Evolutionary conservation across 2,329 filamentous ascomycete genomes (phyloP), one percentile per base, ranked within the genome.

Genomic region (Hymenoscyphus occultus): DNA sequence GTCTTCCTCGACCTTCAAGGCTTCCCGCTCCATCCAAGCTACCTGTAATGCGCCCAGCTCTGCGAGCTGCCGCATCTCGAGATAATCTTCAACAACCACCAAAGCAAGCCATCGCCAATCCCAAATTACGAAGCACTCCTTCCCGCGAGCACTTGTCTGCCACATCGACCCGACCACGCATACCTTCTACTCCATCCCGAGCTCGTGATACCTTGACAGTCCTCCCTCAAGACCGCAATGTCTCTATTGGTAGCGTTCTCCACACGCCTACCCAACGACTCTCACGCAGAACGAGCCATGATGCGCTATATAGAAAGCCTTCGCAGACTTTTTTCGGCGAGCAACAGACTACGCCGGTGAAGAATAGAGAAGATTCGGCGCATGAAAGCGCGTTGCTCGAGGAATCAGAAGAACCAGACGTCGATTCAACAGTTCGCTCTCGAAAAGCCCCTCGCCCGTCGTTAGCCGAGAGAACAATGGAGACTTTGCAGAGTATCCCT

Each of bases 391-490:
- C 48, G n/a, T 54, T 63, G 16, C 28, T 66, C 16, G 66, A 69
- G 39, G 69, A 70, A 22, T 28, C 61, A 22, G 61, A 67, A 19
- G 64, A 60, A 45, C 39, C 42, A 13, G 45, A 39, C 32, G 19
- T 51, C 7, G 39, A 51, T 16, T n/a, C n/a, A 58, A 32, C 19
- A 5, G 54, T 51, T 22, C 31, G 59, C 39, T 45, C 64, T 22
- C 60, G 65, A 56, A 69, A 66, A 60, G 28, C 28, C 28, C 62
- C 71, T 57, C 67, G 73, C 16, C 81, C 84, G 61, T 93, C 91
- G 0, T 81, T 97, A 3, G 87, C 90, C 0, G 93, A 97, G 71
- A 83, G 94, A 65, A 96, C 93, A 0, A 88, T 96, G 54, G 92
- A 96, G 75, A 96, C 92, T 0, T 80, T 97, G 5, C 84, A 92